Conservation (phyloP, 2,329 filamentous ascomycete genomes). For the Fusarium gaditjirri region DNA sequence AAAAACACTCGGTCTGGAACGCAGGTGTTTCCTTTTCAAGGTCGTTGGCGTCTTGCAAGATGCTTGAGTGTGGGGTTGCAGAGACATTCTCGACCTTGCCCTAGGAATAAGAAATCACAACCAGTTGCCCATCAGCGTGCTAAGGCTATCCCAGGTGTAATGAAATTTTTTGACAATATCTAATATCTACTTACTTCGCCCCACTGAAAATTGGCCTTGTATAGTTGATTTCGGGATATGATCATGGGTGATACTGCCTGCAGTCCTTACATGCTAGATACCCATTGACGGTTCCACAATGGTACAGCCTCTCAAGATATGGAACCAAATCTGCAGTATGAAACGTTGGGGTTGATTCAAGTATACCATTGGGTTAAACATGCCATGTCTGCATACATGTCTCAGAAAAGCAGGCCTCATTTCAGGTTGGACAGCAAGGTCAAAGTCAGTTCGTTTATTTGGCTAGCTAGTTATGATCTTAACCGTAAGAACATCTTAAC, state of each 20-base stretch:
- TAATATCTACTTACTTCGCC: too few relatives aligned
- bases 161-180: too few relatives aligned
- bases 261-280: conserved; percentile 73
- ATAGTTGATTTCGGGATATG: accelerated
- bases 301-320: conserved; percentile 57
- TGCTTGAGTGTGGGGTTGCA: not conserved
- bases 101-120: accelerated
- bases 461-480: accelerated
- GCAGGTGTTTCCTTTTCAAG: not conserved
- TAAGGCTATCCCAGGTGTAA: not conserved
- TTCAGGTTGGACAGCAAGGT: not conserved
- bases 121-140: not conserved
- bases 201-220: accelerated
- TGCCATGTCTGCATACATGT: not conserved
- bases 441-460: not conserved
- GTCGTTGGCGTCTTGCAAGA: accelerated
- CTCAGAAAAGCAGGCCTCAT: not conserved
- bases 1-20: not conserved
- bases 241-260: conserved; percentile 47
- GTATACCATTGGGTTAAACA: not conserved
- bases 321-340: not conserved
- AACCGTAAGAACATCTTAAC: accelerated
- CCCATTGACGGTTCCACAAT: conserved; percentile 77
- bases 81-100: not conserved
- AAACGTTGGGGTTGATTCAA: accelerated